Evolutionary conservation across 129 eudicot species (phyloP).

Genomic region (Pittosporum tobira): DNA sequence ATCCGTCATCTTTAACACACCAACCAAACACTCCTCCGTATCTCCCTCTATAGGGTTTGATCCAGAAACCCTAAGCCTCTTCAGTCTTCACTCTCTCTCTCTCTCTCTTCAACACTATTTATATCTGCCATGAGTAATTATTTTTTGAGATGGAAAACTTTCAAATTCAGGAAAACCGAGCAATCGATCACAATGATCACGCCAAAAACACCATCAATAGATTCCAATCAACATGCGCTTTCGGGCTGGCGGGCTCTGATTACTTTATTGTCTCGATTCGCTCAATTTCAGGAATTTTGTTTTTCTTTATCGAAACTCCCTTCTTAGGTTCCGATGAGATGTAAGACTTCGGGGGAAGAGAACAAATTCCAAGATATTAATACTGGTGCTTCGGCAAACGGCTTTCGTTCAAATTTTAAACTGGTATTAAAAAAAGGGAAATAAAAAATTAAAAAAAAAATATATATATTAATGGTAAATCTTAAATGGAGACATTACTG

Average conservation of each 20-base stretch:
- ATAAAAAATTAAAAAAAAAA: no score
- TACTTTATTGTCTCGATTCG: constrained; percentile 9
- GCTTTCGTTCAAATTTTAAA: neutral
- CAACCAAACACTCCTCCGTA: constrained; percentile 2
- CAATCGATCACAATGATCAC: neutral
- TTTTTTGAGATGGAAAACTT: neutral
- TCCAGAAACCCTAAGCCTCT: constrained; percentile 30
- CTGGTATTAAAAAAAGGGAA: neutral
- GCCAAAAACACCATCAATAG: constrained; percentile 13
- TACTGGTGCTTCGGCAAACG: neutral
- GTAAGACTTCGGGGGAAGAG: neutral
- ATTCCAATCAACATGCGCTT: constrained; percentile 5
- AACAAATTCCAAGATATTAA: constrained; percentile 1
- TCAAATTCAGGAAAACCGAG: neutral
- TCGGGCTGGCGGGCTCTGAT: constrained; percentile 1
- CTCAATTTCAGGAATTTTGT: neutral
- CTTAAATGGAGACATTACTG: no score
- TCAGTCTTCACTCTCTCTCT: no score
- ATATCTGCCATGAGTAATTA: neutral
- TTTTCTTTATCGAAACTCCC: neutral
- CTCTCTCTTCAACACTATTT: neutral
- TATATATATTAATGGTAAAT: no score
- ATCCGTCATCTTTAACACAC: constrained; percentile 60
- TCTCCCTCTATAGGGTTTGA: constrained; percentile 14
- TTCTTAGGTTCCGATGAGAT: no score